Conservation (phyloP, 768 basidiomycete species). For the Mrakia frigida region DNA sequence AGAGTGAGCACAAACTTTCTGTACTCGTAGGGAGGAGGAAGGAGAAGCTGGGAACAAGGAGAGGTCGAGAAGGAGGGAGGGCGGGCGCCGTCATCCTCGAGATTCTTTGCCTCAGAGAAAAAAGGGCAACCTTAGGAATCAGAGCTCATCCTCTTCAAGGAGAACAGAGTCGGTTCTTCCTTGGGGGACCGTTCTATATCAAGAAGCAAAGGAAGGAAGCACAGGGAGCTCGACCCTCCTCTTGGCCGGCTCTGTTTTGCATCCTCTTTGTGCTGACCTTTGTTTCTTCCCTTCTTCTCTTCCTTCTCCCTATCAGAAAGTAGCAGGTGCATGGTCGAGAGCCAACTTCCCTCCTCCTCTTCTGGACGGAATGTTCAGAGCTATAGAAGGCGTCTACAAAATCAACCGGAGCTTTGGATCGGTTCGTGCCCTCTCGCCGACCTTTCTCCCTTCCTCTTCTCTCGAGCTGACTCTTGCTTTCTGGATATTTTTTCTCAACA, state of each 20-base stretch:
- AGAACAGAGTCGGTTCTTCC: too few relatives aligned
- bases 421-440: constrained; percentile 49
- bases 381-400: constrained; percentile 86
- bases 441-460: not conserved
- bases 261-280: not conserved
- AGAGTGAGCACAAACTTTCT: constrained; percentile 55
- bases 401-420: constrained; percentile 74
- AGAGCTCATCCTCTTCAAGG: too few relatives aligned
- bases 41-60: not conserved
- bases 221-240: not conserved
- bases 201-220: not conserved
- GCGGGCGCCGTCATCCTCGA: not conserved
- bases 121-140: too few relatives aligned
- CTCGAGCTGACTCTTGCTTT: not conserved
- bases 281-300: not conserved
- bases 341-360: constrained; percentile 87
- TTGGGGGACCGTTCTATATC: not conserved
- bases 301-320: constrained; percentile 59
- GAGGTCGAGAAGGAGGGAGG: not conserved
- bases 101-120: not conserved
- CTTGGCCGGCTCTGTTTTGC: constrained; percentile 7
- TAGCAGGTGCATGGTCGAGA: constrained; percentile 96
- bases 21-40: not conserved
- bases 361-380: constrained; percentile 89
- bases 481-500: not conserved